Evolutionary conservation across 768 basidiomycete species (phyloP).

Genomic region (Boletus rufocinnamomeus): DNA sequence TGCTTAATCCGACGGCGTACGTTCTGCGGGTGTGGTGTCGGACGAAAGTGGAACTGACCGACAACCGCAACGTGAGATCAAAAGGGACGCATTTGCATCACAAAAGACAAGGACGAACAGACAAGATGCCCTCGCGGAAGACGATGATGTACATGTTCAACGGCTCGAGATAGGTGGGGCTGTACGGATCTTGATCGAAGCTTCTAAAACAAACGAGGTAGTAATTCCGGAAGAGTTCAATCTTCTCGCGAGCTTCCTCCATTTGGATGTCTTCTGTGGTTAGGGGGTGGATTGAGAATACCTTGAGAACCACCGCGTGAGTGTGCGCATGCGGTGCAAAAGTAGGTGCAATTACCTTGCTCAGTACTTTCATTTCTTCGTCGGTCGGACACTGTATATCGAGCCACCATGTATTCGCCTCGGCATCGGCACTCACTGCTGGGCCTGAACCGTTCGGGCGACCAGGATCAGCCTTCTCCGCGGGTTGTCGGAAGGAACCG

Average conservation of each 20-base stretch:
- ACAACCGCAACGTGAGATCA: constrained; percentile 1
- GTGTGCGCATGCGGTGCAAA: not conserved
- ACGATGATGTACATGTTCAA: constrained; percentile 99
- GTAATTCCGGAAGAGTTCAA: constrained; percentile 98
- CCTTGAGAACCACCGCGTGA: constrained; percentile 47
- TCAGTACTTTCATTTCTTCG: constrained; percentile 96
- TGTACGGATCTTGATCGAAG: constrained; percentile 98
- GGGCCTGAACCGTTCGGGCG: constrained; percentile 29
- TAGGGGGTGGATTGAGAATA: constrained; percentile 94
- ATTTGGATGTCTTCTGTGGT: constrained; percentile 99
- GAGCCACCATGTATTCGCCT: constrained; percentile 94
- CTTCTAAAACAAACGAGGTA: constrained; percentile 99
- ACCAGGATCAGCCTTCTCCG: constrained; percentile 24
- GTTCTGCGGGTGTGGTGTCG: constrained; percentile 96
- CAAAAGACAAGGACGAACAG: constrained; percentile 52
- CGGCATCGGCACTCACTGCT: constrained; percentile 43
- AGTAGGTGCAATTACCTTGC: constrained; percentile 58
- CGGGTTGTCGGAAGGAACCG: constrained; percentile 19
- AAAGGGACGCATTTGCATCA: not conserved
- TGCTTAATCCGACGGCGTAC: constrained; percentile 98
- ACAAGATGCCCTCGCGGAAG: constrained; percentile 94
- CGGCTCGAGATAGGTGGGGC: constrained; percentile 95
- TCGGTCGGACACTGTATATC: constrained; percentile 94
- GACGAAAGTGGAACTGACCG: constrained; percentile 90
- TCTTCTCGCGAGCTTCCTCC: constrained; percentile 99